phyloP scores from a whole-genome alignment of 2,329 filamentous ascomycete species.

The Neonectria magnoliae region DNA sequence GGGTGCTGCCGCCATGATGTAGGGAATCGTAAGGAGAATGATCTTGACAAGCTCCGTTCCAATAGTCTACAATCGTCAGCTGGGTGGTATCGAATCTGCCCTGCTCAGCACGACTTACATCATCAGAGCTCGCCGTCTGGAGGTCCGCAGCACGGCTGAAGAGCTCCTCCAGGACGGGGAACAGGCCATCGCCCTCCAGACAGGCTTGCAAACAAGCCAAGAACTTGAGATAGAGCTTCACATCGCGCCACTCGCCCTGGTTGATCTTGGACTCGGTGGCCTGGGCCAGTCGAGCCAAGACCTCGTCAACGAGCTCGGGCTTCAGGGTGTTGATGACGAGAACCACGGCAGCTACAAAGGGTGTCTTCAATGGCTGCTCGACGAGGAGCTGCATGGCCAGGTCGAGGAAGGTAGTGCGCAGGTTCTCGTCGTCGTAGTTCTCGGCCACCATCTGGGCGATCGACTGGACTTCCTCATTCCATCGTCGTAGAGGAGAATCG shows the following conservation, averaged over 20 bases:
- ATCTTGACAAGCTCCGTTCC: conserved; percentile 94
- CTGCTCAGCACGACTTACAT: conserved; percentile 67
- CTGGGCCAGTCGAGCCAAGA: conserved; percentile 71
- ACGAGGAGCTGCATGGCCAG: conserved; percentile 79
- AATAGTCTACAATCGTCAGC: conserved; percentile 60
- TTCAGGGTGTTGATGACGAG: conserved; percentile 82
- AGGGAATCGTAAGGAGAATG: conserved; percentile 93
- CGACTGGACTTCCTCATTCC: conserved; percentile 79
- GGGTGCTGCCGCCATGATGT: conserved; percentile 80
- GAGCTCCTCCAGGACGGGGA: conserved; percentile 86
- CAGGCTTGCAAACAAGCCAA: conserved; percentile 85
- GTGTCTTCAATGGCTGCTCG: conserved; percentile 98
- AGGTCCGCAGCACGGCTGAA: conserved; percentile 91
- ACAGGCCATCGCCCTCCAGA: conserved; percentile 85
- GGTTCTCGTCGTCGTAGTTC: conserved; percentile 85
- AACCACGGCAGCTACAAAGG: conserved; percentile 87
- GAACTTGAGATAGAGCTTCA: conserved; percentile 91
- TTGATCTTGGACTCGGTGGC: conserved; percentile 74
- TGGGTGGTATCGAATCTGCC: neutral
- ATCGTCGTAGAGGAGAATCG: conserved; percentile 81
- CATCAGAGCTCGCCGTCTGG: conserved; percentile 91
- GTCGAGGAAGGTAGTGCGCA: conserved; percentile 77
- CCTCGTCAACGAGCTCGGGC: conserved; percentile 75
- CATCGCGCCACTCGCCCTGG: conserved; percentile 84
- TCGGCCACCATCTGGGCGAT: conserved; percentile 83